Evolutionary conservation across 129 eudicot genomes (phyloP).

Genomic region (Escallonia rubra): DNA sequence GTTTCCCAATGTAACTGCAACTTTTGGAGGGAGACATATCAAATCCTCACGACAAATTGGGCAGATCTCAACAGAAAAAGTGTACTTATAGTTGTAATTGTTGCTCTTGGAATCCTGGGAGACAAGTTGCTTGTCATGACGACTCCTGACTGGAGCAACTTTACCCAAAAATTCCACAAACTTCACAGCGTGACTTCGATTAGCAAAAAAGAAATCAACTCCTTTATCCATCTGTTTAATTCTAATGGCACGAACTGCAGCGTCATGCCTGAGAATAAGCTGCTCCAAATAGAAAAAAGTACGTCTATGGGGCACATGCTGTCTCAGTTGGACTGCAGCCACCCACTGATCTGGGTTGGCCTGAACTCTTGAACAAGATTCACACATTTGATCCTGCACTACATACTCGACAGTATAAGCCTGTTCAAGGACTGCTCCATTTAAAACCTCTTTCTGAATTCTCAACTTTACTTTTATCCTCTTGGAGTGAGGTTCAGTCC

Average conservation of each 20-base stretch:
- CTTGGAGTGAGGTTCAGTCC: conserved; percentile 57
- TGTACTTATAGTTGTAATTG: conserved; percentile 46
- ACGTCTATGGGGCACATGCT: conserved; percentile 59
- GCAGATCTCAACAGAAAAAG: conserved; percentile 61
- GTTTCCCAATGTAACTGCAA: conserved; percentile 42
- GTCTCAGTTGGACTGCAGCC: conserved; percentile 65
- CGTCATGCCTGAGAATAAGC: conserved; percentile 65
- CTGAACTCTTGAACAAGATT: conserved; percentile 49
- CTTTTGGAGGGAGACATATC: conserved; percentile 60
- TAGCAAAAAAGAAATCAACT: conserved; percentile 58
- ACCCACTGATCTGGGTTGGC: conserved; percentile 81
- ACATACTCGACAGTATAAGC: conserved; percentile 53
- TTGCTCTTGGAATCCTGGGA: conserved; percentile 69
- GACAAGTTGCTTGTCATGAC: conserved; percentile 52
- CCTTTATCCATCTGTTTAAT: conserved; percentile 61
- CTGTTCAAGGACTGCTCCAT: conserved; percentile 56
- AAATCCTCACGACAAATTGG: conserved; percentile 69
- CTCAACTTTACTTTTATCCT: conserved; percentile 41
- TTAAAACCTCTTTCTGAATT: conserved; percentile 56
- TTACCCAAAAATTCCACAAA: conserved; percentile 61
- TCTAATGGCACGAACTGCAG: conserved; percentile 49
- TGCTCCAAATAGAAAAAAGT: conserved; percentile 70
- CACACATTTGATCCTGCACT: conserved; percentile 67
- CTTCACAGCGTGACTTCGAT: conserved; percentile 57
- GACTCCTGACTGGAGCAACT: conserved; percentile 40